Evolutionary conservation across 441 rosid species (phyloP).

Genomic region (Bruguiera hainesii): DNA sequence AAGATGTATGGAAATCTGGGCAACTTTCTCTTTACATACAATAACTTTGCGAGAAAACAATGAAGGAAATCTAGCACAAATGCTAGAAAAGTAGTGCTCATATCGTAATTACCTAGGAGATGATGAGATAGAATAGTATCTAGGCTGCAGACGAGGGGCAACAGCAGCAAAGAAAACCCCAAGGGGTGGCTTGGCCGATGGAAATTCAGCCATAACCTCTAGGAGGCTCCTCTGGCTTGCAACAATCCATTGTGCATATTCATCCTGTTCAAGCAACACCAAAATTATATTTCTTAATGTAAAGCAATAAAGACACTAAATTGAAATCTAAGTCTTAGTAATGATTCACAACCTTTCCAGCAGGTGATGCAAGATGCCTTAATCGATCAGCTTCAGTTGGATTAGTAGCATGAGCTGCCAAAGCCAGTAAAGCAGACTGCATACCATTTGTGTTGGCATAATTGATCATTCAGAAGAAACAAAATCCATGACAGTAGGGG

Average conservation of each 20-base stretch:
- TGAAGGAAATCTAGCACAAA: not conserved
- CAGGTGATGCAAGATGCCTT: slow-evolving; percentile 86
- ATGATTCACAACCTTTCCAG: slow-evolving; percentile 73
- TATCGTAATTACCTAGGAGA: slow-evolving; percentile 68
- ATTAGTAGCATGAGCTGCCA: slow-evolving; percentile 93
- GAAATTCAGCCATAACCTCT: slow-evolving; percentile 89
- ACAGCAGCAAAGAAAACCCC: slow-evolving; percentile 97
- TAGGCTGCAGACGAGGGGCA: slow-evolving; percentile 89
- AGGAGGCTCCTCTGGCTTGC: slow-evolving; percentile 93
- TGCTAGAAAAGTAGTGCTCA: no score
- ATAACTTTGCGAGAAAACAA: no score
- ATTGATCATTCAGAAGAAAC: slow-evolving; percentile 1
- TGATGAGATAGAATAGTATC: slow-evolving; percentile 97
- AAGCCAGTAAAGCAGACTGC: slow-evolving; percentile 85
- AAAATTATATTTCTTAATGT: slow-evolving; percentile 10
- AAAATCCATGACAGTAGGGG: not conserved
- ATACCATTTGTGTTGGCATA: slow-evolving; percentile 16
- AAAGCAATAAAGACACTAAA: not conserved
- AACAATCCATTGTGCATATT: slow-evolving; percentile 90
- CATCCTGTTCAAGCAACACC: slow-evolving; percentile 52
- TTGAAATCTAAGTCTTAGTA: not conserved
- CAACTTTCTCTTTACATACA: no score
- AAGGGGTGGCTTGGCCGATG: slow-evolving; percentile 89
- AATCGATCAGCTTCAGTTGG: slow-evolving; percentile 84
- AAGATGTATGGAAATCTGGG: no score